Conservation (phyloP, 2,329 filamentous ascomycete species). For the Aotearoamyces nothofagi region DNA sequence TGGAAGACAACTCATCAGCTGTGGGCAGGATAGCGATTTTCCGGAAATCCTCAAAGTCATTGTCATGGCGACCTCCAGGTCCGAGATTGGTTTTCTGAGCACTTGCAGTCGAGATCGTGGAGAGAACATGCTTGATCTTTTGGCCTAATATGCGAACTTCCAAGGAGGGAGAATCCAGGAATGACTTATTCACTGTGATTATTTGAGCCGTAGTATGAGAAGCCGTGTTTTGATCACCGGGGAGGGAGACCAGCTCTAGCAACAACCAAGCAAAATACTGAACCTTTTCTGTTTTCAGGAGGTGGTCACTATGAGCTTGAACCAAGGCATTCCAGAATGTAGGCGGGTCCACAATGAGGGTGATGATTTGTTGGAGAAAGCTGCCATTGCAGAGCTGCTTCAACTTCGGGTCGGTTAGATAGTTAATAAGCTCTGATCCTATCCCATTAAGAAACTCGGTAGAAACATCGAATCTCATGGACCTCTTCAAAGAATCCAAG, state of each 20-base stretch:
- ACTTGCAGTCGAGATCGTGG: constrained; percentile 12
- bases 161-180: constrained; percentile 8
- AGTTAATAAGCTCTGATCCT: constrained; percentile 19
- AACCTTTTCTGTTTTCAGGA: constrained; percentile 15
- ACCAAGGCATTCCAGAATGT: constrained; percentile 28
- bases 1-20: constrained; percentile 42
- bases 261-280: constrained; percentile 26
- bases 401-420: constrained; percentile 17
- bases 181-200: too few species aligned
- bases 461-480: constrained; percentile 27
- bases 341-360: constrained; percentile 31
- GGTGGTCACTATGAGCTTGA: constrained; percentile 12
- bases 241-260: constrained; percentile 26
- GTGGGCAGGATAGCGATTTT: constrained; percentile 51
- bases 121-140: constrained; percentile 25
- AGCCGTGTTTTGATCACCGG: too few species aligned
- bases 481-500: constrained; percentile 22
- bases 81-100: constrained; percentile 5
- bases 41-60: constrained; percentile 48
- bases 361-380: constrained; percentile 28
- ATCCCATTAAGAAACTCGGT: constrained; percentile 27
- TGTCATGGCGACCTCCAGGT: constrained; percentile 59
- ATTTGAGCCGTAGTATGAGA: too few species aligned
- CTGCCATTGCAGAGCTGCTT: constrained; percentile 10
- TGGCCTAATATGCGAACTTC: constrained; percentile 21